phyloP scores from a whole-genome alignment of 805 yeast species.

The Candida hungchunana region DNA sequence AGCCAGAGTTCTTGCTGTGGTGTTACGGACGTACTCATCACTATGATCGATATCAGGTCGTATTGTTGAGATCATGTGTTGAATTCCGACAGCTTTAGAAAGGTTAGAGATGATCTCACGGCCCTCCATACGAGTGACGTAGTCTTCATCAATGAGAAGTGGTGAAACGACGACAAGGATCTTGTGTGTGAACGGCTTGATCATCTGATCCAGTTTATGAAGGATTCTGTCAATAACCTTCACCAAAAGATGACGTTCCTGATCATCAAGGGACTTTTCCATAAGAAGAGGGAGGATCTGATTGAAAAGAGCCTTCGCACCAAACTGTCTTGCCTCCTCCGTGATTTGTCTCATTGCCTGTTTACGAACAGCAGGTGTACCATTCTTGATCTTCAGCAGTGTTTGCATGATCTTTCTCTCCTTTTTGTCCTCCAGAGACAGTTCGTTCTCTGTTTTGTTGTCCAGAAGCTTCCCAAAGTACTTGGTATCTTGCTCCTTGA shows the following conservation, averaged over 20 bases:
- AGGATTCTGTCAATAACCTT: constrained; percentile 70
- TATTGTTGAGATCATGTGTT: constrained; percentile 71
- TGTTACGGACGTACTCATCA: constrained; percentile 76
- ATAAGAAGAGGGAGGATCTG: constrained; percentile 71
- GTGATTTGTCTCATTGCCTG: constrained; percentile 61
- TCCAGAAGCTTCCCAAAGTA: constrained; percentile 61
- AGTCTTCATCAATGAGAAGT: constrained; percentile 72
- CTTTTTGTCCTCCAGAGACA: constrained; percentile 49
- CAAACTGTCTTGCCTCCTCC: constrained; percentile 59
- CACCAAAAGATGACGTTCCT: constrained; percentile 77
- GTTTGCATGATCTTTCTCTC: constrained; percentile 60
- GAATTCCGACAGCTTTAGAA: constrained; percentile 77
- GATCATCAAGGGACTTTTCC: constrained; percentile 70
- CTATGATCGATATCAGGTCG: constrained; percentile 78
- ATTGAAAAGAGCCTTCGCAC: constrained; percentile 65
- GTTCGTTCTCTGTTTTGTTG: constrained; percentile 27
- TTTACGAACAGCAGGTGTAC: constrained; percentile 65
- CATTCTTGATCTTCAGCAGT: constrained; percentile 72
- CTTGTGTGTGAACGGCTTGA: constrained; percentile 70
- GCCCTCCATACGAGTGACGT: constrained; percentile 70
- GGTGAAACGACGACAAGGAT: constrained; percentile 76
- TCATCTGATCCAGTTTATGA: constrained; percentile 56
- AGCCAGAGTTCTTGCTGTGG: constrained; percentile 77
- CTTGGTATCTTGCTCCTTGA: constrained; percentile 67
- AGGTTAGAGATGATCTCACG: constrained; percentile 71